Base-by-base conservation (phyloP, 148 eudicot genomes). In the Tetragonia tetragonoides region DNA sequence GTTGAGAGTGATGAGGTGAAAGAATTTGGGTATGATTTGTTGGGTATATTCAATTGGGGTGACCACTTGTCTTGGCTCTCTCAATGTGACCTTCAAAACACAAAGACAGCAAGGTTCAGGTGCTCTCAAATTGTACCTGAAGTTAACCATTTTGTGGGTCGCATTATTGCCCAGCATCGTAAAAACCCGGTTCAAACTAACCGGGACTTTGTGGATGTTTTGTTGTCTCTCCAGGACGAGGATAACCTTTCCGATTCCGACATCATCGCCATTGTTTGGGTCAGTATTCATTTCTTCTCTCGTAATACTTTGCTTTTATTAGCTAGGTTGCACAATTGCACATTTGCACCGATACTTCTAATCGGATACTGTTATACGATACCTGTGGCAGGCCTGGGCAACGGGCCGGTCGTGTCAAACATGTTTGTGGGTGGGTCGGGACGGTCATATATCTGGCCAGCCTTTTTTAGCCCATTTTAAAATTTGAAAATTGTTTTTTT, bases 211-310 rank as follows among this genome's bases (percentile, higher is more conserved):
- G 95, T 88, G 14, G 91, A 88, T 51, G 96, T 93, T 56, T 80
- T 93, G 75, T 80, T 93, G 44, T 87, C 92, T 16, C 90, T 91
- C 23, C 85, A 85, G 44, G 85, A 83, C 10, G 2, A 75, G 10
- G 89, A 91, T 49, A 81, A 78, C 4, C 82, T 92, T n/a, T 84
- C 93, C 0, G 88, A 90, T 23, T 74, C 87, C 18, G 97, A 92
- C 75, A 87, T 87, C 90, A 88, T 88, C 54, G 92, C 97, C 0
- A 88, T 92, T 38, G 90, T 92, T 68, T 92, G 97, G 97, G 97
- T 92, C 78, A 77, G 87, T 28, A 0, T 28, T 28, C 34, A 28
- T 28, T 28, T 28, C 34, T 28, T 28, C 34, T 28, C 34, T 28
- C 34, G 0, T 28, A n/a, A n/a, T n/a, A n/a, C n/a, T 28, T 0